Evolutionary conservation across 495 filamentous ascomycete species (phyloP).

Genomic region (Patellaria atrata): DNA sequence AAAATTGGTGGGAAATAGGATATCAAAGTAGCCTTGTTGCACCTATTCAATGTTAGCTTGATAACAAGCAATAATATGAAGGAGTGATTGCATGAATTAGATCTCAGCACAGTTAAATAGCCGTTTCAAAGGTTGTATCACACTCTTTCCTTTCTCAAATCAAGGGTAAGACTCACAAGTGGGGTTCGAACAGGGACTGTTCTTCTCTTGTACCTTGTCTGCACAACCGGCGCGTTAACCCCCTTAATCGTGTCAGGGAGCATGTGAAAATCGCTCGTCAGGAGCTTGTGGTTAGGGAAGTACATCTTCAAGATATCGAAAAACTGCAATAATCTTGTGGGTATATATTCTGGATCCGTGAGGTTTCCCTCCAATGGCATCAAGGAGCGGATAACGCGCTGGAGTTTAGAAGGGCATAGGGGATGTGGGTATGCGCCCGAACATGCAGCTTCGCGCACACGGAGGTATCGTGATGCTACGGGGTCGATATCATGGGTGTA

Average conservation of each 20-base stretch:
- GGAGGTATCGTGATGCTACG: slow-evolving; percentile 65
- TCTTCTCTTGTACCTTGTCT: slow-evolving; percentile 73
- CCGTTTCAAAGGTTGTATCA: not conserved
- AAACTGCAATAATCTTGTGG: slow-evolving; percentile 88
- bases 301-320: slow-evolving; percentile 74
- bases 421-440: slow-evolving; percentile 39
- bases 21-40: slow-evolving; percentile 96
- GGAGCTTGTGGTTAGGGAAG: slow-evolving; percentile 76
- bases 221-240: slow-evolving; percentile 84
- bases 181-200: slow-evolving; percentile 85
- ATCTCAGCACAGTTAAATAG: not conserved
- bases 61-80: not conserved
- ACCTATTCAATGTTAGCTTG: slow-evolving; percentile 39
- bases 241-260: slow-evolving; percentile 72
- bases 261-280: slow-evolving; percentile 81
- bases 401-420: slow-evolving; percentile 35
- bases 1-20: slow-evolving; percentile 96
- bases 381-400: slow-evolving; percentile 42
- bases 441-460: slow-evolving; percentile 56
- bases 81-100: not conserved
- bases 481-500: slow-evolving; percentile 70
- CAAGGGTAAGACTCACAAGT: slow-evolving; percentile 47
- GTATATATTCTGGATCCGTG: slow-evolving; percentile 77
- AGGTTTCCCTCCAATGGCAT: slow-evolving; percentile 61
- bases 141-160: too few species aligned